Evolutionary conservation across 306 rosid genomes (phyloP).

Genomic region (Trichosanthes cucumerina): DNA sequence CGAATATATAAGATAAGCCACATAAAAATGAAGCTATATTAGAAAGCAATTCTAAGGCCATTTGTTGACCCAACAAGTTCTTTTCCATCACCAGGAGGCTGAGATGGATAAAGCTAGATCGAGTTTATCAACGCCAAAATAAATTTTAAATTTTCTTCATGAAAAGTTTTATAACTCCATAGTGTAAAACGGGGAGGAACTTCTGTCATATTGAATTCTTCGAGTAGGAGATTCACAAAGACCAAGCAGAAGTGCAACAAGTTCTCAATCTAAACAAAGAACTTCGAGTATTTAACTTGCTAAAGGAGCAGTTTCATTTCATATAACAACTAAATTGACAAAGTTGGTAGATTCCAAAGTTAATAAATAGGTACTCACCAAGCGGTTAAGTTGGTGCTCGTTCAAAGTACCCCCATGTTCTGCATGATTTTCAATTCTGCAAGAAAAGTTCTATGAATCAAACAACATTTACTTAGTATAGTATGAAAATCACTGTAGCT

Average conservation of each 20-base stretch:
- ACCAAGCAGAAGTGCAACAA: neutral
- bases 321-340: neutral
- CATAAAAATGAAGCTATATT: neutral
- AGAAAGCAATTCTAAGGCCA: neutral
- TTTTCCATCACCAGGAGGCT: neutral
- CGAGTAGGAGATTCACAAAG: neutral
- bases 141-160: neutral
- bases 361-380: constrained; percentile 46
- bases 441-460: constrained; percentile 2
- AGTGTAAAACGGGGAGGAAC: neutral
- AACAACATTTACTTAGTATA: neutral
- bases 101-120: neutral
- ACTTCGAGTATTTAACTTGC: neutral
- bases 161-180: neutral
- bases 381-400: constrained; percentile 93
- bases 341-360: neutral
- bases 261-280: neutral
- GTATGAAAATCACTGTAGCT: constrained; percentile 7
- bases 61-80: neutral
- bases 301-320: neutral
- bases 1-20: neutral
- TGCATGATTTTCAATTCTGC: constrained; percentile 94
- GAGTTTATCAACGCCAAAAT: neutral
- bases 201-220: neutral
- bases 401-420: constrained; percentile 98